Evolutionary conservation across 371 early-diverging fungal species (phyloP).

Genomic region (Mortierella sp.): DNA sequence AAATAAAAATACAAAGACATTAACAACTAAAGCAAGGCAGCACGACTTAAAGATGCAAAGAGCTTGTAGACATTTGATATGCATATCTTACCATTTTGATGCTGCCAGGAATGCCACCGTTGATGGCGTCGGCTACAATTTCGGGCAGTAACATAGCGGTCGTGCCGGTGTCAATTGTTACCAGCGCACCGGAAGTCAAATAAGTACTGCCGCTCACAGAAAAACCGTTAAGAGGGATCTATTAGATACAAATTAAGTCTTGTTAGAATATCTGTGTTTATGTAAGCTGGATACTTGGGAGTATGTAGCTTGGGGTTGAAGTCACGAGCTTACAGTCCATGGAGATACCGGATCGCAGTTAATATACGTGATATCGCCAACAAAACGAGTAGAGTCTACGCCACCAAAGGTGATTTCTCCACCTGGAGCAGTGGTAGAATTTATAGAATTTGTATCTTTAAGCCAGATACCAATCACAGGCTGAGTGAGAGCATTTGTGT

Average conservation of each 20-base stretch:
- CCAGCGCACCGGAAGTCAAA: conserved; percentile 7
- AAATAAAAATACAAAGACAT: no score
- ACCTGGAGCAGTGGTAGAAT: conserved; percentile 14
- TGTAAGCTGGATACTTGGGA: background rate
- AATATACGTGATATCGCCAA: conserved; percentile 63
- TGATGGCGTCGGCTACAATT: conserved; percentile 30
- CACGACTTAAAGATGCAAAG: background rate
- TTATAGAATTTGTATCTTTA: background rate
- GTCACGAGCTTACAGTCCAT: conserved; percentile 36
- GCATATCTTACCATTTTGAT: conserved; percentile 14
- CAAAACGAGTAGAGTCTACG: conserved; percentile 64
- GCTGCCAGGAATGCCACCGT: conserved; percentile 37
- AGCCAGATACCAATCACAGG: conserved; percentile 39
- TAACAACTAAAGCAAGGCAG: background rate
- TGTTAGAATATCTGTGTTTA: background rate
- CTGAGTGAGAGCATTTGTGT: conserved; percentile 16
- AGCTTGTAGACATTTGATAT: background rate
- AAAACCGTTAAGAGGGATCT: conserved; percentile 30
- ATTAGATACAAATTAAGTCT: background rate
- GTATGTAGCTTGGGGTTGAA: no score
- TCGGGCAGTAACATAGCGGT: conserved; percentile 43
- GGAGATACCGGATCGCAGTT: conserved; percentile 27
- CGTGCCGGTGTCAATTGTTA: conserved; percentile 47
- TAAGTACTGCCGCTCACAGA: conserved; percentile 16
- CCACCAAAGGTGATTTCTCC: conserved; percentile 78